Conservation (phyloP, 2,329 filamentous ascomycete species). For the Aspergillus fructus region DNA sequence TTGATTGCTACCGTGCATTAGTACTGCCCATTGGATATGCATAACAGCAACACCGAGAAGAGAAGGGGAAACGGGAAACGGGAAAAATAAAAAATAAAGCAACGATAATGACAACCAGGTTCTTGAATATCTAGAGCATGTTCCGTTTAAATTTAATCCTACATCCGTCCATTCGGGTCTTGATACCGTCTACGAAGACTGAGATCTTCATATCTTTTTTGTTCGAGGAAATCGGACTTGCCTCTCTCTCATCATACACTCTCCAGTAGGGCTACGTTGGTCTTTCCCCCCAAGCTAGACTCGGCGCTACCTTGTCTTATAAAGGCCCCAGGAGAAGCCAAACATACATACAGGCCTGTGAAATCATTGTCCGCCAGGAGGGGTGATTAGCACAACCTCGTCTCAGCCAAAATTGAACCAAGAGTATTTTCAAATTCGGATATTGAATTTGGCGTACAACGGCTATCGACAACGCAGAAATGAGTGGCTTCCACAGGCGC, state of each 20-base stretch:
- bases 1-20: slow-evolving; percentile 22
- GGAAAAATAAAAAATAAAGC: neutral
- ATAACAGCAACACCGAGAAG: slow-evolving; percentile 12
- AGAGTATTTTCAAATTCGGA: neutral
- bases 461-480: slow-evolving; percentile 13
- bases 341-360: neutral
- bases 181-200: neutral
- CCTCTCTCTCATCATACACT: neutral
- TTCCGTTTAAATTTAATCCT: slow-evolving; percentile 8
- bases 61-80: neutral
- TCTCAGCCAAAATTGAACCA: neutral
- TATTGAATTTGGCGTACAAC: neutral
- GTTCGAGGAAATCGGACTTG: neutral
- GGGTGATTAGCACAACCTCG: neutral
- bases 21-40: slow-evolving; percentile 28
- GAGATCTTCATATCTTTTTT: neutral
- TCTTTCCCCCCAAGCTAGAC: neutral
- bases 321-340: neutral
- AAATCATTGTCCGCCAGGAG: neutral
- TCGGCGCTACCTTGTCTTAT: neutral
- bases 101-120: neutral
- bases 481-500: slow-evolving; percentile 43
- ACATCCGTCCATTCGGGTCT: neutral
- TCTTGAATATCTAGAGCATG: neutral
- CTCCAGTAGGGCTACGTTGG: too few relatives aligned